These are phyloP conservation scores for Fusarium begoniae DNA, from an alignment of 2,329 filamentous ascomycete species.

Conservation along the genomic window DNA sequence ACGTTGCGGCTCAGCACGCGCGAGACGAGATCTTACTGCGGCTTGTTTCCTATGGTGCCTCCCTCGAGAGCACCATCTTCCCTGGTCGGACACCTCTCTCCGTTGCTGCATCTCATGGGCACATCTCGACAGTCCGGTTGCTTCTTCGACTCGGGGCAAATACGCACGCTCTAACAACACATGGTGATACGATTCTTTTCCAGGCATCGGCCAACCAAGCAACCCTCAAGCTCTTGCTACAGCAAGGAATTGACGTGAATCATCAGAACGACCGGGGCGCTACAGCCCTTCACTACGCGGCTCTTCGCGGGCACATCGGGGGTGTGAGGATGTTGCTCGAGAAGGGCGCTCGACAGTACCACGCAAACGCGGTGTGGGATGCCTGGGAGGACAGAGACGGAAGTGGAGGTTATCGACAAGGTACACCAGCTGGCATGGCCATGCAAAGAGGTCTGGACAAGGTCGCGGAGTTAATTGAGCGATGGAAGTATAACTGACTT, in stretches of 20 bases:
- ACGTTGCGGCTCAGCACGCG: conserved; percentile 41
- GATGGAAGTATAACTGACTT: conserved; percentile 40
- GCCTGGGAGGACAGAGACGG: conserved; percentile 42
- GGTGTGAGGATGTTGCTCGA: conserved; percentile 38
- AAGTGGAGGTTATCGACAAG: conserved; percentile 38
- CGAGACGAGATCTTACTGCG: conserved; percentile 40
- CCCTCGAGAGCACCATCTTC: conserved; percentile 41
- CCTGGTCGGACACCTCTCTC: conserved; percentile 40
- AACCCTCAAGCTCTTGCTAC: conserved; percentile 40
- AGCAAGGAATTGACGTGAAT: conserved; percentile 40
- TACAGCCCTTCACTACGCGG: conserved; percentile 43
- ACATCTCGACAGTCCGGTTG: conserved; percentile 41
- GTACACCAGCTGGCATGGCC: conserved; percentile 42
- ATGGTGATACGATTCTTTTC: conserved; percentile 42
- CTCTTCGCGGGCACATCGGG: conserved; percentile 38
- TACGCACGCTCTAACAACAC: conserved; percentile 36
- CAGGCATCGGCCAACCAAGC: conserved; percentile 40
- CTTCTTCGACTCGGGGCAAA: conserved; percentile 40
- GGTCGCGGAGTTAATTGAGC: conserved; percentile 42
- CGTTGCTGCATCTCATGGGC: conserved; percentile 40
- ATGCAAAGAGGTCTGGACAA: conserved; percentile 41
- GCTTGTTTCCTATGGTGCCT: conserved; percentile 39
- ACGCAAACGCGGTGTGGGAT: conserved; percentile 43
- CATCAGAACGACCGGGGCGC: conserved; percentile 42
- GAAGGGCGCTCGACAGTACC: conserved; percentile 40